Conservation (phyloP, 176 grass and related monocot species). For the Rhipidocladum racemiflorum region DNA sequence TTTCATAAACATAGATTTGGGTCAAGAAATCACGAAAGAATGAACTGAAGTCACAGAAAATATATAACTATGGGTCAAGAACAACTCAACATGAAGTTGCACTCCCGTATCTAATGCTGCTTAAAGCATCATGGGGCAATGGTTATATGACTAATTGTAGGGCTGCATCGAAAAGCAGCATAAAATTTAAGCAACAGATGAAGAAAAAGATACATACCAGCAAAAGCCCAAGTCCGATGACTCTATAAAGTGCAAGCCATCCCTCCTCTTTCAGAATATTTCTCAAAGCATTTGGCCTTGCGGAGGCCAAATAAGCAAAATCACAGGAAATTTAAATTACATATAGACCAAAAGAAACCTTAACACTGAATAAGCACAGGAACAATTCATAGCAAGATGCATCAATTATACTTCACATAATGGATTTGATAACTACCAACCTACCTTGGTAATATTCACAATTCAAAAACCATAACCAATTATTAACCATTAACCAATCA, state of each 20-base stretch:
- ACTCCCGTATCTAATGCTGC: background rate
- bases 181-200: background rate
- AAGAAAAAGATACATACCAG: slow-evolving; percentile 48
- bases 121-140: background rate
- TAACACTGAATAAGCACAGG: slow-evolving; percentile 8
- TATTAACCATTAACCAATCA: too few species aligned
- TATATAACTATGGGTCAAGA: background rate
- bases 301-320: slow-evolving; percentile 34
- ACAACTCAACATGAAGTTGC: background rate
- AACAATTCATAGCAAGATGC: slow-evolving; percentile 15
- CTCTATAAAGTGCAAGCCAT: slow-evolving; percentile 89
- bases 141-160: background rate
- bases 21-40: background rate
- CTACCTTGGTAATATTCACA: too few species aligned
- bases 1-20: background rate
- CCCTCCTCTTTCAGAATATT: slow-evolving; percentile 97
- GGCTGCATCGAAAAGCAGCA: background rate
- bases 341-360: slow-evolving; percentile 4
- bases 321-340: slow-evolving; percentile 24
- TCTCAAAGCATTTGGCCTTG: slow-evolving; percentile 95
- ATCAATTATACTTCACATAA: background rate
- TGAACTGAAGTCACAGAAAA: background rate
- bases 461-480: too few species aligned
- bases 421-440: too few species aligned
- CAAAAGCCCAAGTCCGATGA: slow-evolving; percentile 79